Conservation (phyloP, 192 early-diverging fungal species). For the Phycomyces nitens region DNA sequence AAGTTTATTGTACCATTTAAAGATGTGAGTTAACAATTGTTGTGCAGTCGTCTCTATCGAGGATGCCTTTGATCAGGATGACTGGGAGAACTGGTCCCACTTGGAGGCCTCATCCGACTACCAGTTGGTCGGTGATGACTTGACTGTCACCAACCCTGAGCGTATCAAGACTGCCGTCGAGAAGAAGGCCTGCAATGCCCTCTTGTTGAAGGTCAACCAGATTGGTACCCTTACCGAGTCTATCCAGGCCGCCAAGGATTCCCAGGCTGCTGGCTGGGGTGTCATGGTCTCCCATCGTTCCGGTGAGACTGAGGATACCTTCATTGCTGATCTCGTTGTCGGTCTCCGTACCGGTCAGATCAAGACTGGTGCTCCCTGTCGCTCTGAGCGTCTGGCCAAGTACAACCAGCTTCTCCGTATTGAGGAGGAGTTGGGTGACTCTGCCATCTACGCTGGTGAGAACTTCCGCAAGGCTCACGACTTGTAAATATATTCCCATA, state of each 20-base stretch:
- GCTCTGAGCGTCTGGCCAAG: slow-evolving; percentile 95
- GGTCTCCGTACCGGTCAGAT: slow-evolving; percentile 95
- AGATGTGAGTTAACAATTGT: too few relatives aligned
- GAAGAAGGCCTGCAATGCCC: slow-evolving; percentile 91
- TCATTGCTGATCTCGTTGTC: slow-evolving; percentile 96
- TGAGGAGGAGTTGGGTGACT: slow-evolving; percentile 92
- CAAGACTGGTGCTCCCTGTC: slow-evolving; percentile 99
- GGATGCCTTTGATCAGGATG: slow-evolving; percentile 99
- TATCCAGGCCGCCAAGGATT: slow-evolving; percentile 75
- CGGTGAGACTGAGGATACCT: slow-evolving; percentile 96
- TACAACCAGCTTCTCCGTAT: slow-evolving; percentile 99
- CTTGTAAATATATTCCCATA: slow-evolving; percentile 47
- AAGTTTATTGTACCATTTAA: slow-evolving; percentile 20
- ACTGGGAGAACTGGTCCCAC: slow-evolving; percentile 90
- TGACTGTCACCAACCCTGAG: slow-evolving; percentile 96
- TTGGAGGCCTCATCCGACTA: slow-evolving; percentile 49
- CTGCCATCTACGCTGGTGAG: slow-evolving; percentile 91
- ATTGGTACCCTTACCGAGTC: slow-evolving; percentile 97
- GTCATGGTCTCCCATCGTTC: slow-evolving; percentile 99
- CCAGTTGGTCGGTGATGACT: slow-evolving; percentile 83
- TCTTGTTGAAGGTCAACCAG: slow-evolving; percentile 99
- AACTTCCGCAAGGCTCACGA: slow-evolving; percentile 79
- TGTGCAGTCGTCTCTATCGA: slow-evolving; percentile 92
- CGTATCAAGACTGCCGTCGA: slow-evolving; percentile 88
- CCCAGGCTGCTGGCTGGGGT: slow-evolving; percentile 92